Percentiles rank a stretch among this genome's conserved stretches.
phyloP scores from a whole-genome alignment of 208 protist genomes.

The Acanthamoeba quina region DNA sequence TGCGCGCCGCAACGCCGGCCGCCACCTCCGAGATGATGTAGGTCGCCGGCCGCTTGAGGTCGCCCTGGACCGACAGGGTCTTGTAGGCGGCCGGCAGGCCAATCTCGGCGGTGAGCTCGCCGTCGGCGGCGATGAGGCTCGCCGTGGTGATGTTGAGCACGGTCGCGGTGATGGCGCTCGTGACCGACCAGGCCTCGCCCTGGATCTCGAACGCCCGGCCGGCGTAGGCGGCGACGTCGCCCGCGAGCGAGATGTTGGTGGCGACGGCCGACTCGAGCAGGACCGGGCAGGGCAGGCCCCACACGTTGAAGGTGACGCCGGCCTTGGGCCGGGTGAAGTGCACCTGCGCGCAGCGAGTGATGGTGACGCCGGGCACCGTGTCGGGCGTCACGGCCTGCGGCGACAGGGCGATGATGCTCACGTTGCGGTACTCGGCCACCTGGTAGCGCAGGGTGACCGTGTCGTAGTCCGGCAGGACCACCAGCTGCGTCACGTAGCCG shows the following conservation, averaged over 20 bases:
- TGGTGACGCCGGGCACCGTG: slow-evolving; percentile 5
- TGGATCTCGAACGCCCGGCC: not conserved
- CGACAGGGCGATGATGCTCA: slow-evolving; percentile 18
- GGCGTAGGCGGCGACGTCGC: not conserved
- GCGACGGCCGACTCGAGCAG: not conserved
- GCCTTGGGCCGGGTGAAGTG: slow-evolving; percentile 25
- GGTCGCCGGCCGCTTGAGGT: not conserved
- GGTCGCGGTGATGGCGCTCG: slow-evolving; percentile 15
- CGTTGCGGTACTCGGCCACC: not conserved
- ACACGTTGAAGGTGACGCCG: slow-evolving; percentile 37
- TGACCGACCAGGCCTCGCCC: slow-evolving; percentile 20
- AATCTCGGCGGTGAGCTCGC: not conserved
- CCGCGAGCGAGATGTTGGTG: slow-evolving; percentile 45
- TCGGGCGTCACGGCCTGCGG: slow-evolving; percentile 13
- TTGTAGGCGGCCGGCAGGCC: slow-evolving; percentile 12
- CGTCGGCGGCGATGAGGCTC: not conserved
- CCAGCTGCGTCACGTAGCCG: slow-evolving; percentile 28
- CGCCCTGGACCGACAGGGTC: not conserved
- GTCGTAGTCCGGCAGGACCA: not conserved
- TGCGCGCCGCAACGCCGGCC: slow-evolving; percentile 6
- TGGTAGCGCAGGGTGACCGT: slow-evolving; percentile 23
- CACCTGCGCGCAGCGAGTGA: not conserved
- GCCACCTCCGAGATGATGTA: not conserved
- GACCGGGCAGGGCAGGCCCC: slow-evolving; percentile 4
- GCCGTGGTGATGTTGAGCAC: not conserved